Evolutionary conservation across 352 stramenopile genomes (phyloP), one percentile per base, ranked within the genome.

Genomic region (Phytophthora parvispora): DNA sequence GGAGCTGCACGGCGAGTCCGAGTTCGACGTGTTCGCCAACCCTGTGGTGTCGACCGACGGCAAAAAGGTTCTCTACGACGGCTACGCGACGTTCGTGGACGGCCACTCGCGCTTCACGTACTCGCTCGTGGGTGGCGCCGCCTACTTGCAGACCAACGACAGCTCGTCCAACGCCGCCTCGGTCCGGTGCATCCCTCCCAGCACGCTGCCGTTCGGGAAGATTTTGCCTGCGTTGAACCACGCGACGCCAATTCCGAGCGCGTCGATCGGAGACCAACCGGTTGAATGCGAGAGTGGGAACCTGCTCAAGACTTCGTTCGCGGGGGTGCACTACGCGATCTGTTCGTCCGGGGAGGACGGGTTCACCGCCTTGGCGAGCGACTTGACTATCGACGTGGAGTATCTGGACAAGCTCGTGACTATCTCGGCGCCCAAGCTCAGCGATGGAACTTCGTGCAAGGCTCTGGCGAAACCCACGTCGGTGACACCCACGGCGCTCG

Each of bases 281-380:
- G 34, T 81, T 12, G 55, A 72, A 7, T 84, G 76, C 36, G 16
- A 42, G 24, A 65, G 42, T 49, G 66, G 73, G 22, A 69, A 69
- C 6, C 28, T 84, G 16, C 69, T 84, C 22, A 70, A 78, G 34
- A 71, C 69, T 1, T 56, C 57, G 29, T 78, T 84, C 49, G 52
- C 36, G 15, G 67, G 67, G 1, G 57, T 63, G 6, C 25, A 63
- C 18, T 77, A 78, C 34, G 72, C 69, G 0, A 43, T 84, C 31
- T 84, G 78, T 61, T 28, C 56, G 4, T 51, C 38, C 34, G 49
- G 42, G 24, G 40, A 48, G 2, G 51, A 64, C 25, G 64, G 66
- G 3, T 81, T 84, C 42, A 67, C 64, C 34, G 64, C 75, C 7
- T 67, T 66, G 36, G 58, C 61, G 0, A 67, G 72, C 2, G 74